These are phyloP conservation scores for Tylopilus balloui DNA, from an alignment of 768 basidiomycete genomes.

Conservation along the genomic window DNA sequence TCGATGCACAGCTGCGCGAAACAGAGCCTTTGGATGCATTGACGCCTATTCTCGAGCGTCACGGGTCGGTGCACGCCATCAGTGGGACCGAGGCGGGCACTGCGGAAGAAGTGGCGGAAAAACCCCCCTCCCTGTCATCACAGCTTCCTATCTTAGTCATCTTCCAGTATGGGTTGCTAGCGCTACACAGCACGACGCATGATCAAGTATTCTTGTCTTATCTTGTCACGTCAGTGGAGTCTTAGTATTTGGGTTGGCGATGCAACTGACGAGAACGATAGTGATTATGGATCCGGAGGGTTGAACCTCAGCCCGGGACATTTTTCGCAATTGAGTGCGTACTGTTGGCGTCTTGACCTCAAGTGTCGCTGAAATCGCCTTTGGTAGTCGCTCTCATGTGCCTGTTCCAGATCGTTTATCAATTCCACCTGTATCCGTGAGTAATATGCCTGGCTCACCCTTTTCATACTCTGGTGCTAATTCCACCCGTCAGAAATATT, in stretches of 20 bases:
- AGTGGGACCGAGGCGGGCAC: constrained; percentile 28
- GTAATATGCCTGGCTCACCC: constrained; percentile 24
- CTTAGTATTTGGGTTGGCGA: not conserved
- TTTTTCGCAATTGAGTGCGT: constrained; percentile 84
- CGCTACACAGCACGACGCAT: constrained; percentile 84
- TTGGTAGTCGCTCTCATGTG: constrained; percentile 85
- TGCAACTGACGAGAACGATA: constrained; percentile 28
- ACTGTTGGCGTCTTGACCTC: not conserved
- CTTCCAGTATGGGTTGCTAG: constrained; percentile 84
- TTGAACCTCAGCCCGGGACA: constrained; percentile 86
- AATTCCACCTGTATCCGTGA: constrained; percentile 87
- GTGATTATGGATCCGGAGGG: constrained; percentile 81
- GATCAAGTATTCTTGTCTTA: constrained; percentile 91
- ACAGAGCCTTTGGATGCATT: constrained; percentile 39
- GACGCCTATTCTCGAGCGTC: constrained; percentile 51
- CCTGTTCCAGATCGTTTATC: constrained; percentile 88
- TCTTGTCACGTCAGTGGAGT: constrained; percentile 47
- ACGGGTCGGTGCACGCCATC: constrained; percentile 26
- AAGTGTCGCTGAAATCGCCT: constrained; percentile 1
- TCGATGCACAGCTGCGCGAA: constrained; percentile 62
- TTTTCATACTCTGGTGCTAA: not conserved
- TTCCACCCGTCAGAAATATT: constrained; percentile 46
- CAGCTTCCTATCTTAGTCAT: constrained; percentile 83
- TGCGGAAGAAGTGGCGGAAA: constrained; percentile 42
- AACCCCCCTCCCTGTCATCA: constrained; percentile 61